Base-by-base conservation (phyloP, 352 stramenopile genomes). In the Blastocystis sp. region DNA sequence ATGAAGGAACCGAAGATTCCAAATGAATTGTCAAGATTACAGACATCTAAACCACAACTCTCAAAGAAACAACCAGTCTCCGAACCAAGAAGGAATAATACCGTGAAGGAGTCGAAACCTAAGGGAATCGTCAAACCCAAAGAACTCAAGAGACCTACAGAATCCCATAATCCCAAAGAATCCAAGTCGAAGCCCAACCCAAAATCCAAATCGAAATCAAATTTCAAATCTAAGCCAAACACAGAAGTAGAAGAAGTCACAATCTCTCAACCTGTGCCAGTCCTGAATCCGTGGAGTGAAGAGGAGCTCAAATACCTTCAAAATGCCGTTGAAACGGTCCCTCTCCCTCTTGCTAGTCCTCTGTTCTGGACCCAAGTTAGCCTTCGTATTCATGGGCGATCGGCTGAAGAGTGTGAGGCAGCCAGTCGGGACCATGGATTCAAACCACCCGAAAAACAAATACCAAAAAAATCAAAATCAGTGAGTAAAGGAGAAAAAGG, bases 351-450 rank as follows among this genome's bases (percentile, higher is more conserved):
- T n/a, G 7, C 6, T 11, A 66, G 73, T 30, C 73, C 53, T 30
- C 48, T 84, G 1, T 58, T 69, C 48, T 58, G 51, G 30, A 84
- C 42, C 22, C 51, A 84, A 35, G 51, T 68, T 2, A 84, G 33
- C 27, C 35, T 76, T n/a, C 64, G 64, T 44, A 33, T 76, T 37
- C 4, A 1, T 15, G 53, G 53, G 30, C 30, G 35, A 3, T 66
- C 48, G 51, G 73, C 15, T 13, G 56, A 66, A 27, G 73, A 84
- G 22, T 84, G 73, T 51, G 15, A 84, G 53, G 11, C 17, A 48
- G 48, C 4, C 24, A 24, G 48, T 22, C 17, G 4, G 13, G 42
- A 37, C 19, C 53, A 66, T 35, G 30, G 59, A 24, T 33, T 84
- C 51, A 27, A 37, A 51, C 51, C 40, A 35, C 51, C 51, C 7